A percentile compares a stretch with the other conserved stretches of the same genome.
Conservation (phyloP, 352 stramenopile genomes). For the Poterioochromonas sp. region DNA sequence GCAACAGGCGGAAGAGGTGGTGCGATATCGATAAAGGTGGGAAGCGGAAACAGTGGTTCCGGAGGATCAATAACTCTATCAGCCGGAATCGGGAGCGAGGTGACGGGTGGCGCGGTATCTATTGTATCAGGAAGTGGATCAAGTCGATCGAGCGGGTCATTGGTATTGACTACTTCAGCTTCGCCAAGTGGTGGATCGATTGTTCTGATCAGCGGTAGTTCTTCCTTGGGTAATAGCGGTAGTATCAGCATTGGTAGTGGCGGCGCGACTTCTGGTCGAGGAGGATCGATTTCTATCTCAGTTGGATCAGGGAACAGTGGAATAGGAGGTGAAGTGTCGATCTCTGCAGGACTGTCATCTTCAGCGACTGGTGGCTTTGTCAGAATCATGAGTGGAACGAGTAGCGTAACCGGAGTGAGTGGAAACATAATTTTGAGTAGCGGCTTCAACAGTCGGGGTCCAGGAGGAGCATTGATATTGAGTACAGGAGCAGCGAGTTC, state of each 20-base stretch:
- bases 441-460: too few relatives aligned
- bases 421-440: background rate
- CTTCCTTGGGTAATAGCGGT: conserved; percentile 32
- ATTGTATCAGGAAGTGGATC: conserved; percentile 59
- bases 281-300: conserved; percentile 24
- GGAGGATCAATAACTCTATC: conserved; percentile 56
- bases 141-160: conserved; percentile 39
- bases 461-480: too few relatives aligned
- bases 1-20: background rate
- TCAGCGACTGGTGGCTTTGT: conserved; percentile 42
- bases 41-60: background rate
- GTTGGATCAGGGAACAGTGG: background rate
- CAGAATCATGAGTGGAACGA: conserved; percentile 32
- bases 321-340: conserved; percentile 36
- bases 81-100: conserved; percentile 58
- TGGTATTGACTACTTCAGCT: conserved; percentile 47
- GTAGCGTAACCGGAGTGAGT: background rate
- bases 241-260: conserved; percentile 29
- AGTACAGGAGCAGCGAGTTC: conserved; percentile 31
- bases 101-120: conserved; percentile 65
- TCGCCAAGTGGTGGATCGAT: conserved; percentile 66
- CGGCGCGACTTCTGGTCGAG: background rate
- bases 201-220: conserved; percentile 57
- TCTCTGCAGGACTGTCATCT: conserved; percentile 37
- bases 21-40: background rate